phyloP scores from a whole-genome alignment of 768 basidiomycete genomes.

The Inosperma sp. region DNA sequence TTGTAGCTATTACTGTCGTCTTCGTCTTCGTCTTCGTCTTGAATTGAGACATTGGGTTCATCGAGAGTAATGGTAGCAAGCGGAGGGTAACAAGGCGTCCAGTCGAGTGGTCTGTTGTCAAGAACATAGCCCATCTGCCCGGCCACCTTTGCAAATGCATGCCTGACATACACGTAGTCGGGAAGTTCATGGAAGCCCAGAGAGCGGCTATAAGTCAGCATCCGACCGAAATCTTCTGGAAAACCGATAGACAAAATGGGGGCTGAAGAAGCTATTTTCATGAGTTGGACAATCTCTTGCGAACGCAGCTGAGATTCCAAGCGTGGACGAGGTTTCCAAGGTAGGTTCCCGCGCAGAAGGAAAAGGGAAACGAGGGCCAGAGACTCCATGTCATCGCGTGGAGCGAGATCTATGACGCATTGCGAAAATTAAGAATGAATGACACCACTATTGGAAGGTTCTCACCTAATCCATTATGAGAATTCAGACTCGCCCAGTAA shows the following conservation, averaged over 20 bases:
- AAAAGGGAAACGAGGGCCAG: conserved; percentile 54
- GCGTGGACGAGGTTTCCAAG: conserved; percentile 13
- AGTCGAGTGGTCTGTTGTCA: not conserved
- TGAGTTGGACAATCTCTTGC: not conserved
- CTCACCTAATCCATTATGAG: conserved; percentile 29
- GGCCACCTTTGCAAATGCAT: not conserved
- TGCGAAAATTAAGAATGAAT: not conserved
- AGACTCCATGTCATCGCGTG: conserved; percentile 54
- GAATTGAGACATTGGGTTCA: not conserved
- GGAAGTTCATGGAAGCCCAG: conserved; percentile 22
- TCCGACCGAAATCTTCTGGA: conserved; percentile 20
- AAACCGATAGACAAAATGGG: conserved; percentile 17
- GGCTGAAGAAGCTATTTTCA: conserved; percentile 7
- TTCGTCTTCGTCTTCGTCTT: not conserved
- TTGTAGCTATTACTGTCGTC: not conserved
- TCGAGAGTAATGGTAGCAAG: not conserved
- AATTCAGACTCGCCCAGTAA: conserved; percentile 30
- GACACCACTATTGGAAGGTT: not conserved
- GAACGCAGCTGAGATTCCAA: not conserved
- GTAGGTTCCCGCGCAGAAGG: conserved; percentile 45
- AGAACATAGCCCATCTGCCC: not conserved
- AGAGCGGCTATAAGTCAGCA: conserved; percentile 21
- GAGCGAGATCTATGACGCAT: conserved; percentile 20
- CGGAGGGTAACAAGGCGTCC: not conserved
- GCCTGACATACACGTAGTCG: not conserved